Evolutionary conservation across 371 early-diverging fungal genomes (phyloP).

Genomic region (Mucor velutinosus): DNA sequence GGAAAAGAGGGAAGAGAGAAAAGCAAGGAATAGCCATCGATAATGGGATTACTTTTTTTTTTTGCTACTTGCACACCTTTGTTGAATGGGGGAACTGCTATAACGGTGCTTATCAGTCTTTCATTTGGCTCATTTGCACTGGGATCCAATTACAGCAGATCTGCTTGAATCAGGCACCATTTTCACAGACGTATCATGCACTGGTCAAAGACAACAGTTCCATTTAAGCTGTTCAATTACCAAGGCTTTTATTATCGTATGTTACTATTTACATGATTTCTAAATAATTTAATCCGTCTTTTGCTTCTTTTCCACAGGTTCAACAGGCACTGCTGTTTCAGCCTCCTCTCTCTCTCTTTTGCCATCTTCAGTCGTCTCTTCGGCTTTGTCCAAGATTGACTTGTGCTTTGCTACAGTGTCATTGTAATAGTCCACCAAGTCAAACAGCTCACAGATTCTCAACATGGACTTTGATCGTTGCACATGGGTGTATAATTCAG

Average conservation of each 20-base stretch:
- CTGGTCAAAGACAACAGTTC: background rate
- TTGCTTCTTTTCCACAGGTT: conserved; percentile 14
- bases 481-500: conserved; percentile 47
- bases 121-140: background rate
- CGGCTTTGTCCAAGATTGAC: conserved; percentile 15
- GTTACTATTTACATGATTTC: background rate
- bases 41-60: background rate
- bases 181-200: too few species aligned
- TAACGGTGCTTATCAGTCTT: background rate
- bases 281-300: conserved; percentile 9
- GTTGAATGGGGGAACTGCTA: background rate
- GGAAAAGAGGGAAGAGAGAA: background rate
- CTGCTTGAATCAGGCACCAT: too few species aligned
- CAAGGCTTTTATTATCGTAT: background rate
- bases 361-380: background rate
- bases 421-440: conserved; percentile 43
- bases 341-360: conserved; percentile 16
- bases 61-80: background rate
- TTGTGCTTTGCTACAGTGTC: conserved; percentile 30
- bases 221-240: background rate
- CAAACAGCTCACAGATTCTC: conserved; percentile 40
- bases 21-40: background rate
- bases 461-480: conserved; percentile 61
- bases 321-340: background rate
- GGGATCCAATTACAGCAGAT: too few species aligned